Conservation (phyloP, 2,329 filamentous ascomycete genomes). For the Alternaria sp. region DNA sequence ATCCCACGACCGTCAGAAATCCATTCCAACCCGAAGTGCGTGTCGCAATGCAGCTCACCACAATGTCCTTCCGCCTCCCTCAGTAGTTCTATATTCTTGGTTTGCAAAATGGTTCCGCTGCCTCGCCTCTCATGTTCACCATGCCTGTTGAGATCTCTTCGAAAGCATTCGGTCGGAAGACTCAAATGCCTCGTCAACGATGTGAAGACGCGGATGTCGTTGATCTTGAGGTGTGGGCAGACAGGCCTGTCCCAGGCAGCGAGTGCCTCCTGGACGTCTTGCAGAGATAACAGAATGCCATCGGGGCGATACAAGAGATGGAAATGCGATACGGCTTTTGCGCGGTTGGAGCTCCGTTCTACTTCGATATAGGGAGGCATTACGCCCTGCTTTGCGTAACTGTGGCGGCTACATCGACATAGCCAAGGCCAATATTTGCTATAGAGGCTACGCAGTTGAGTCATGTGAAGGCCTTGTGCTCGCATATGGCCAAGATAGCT, state of each 20-base stretch:
- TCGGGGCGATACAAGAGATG: neutral
- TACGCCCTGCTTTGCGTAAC: neutral
- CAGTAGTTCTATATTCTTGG: neutral
- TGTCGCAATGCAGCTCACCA: neutral
- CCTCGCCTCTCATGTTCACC: neutral
- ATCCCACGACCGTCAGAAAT: neutral
- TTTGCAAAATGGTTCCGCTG: neutral
- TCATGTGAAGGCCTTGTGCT: neutral
- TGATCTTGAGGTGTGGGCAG: neutral
- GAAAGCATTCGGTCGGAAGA: neutral
- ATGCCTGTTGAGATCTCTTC: neutral
- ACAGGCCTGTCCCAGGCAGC: neutral
- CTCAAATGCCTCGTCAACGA: neutral
- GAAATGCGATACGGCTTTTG: neutral
- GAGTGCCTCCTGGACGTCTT: neutral
- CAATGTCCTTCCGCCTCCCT: neutral
- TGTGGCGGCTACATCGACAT: neutral
- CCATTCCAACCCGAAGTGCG: neutral
- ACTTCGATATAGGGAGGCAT: neutral
- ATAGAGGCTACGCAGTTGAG: neutral
- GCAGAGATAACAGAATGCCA: neutral
- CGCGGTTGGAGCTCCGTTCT: neutral
- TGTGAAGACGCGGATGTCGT: neutral
- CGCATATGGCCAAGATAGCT: neutral
- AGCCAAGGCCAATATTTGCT: neutral